Percentiles rank a stretch among this genome's conserved stretches.
Conservation (phyloP, 306 rosid species). For the Quercus parvula region DNA sequence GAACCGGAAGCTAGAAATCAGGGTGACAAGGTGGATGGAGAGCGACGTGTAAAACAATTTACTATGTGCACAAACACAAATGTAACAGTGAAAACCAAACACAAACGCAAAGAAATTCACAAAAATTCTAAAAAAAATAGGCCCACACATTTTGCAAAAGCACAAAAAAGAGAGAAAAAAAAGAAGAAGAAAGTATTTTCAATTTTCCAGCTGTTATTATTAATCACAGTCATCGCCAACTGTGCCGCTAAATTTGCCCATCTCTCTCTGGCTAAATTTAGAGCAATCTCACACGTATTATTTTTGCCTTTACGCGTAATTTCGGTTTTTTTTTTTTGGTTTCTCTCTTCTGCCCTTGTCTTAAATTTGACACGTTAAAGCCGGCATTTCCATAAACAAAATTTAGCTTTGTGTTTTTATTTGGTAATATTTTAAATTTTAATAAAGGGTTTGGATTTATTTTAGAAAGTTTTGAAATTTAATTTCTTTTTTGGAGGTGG, state of each 20-base stretch:
- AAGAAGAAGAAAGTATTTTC: too few species aligned
- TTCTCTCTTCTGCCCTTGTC: neutral
- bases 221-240: conserved; percentile 27
- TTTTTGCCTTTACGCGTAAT: conserved; percentile 25
- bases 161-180: neutral
- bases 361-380: neutral
- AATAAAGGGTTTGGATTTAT: neutral
- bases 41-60: conserved; percentile 43
- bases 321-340: neutral
- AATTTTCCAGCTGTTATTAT: neutral
- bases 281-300: conserved; percentile 3
- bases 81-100: conserved; percentile 8
- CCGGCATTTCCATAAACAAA: neutral
- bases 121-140: neutral
- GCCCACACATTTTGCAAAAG: neutral
- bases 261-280: conserved; percentile 21
- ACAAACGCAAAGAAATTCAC: neutral
- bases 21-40: conserved; percentile 15
- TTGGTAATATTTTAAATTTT: neutral
- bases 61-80: conserved; percentile 18
- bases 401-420: neutral
- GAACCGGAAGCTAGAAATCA: conserved; percentile 33
- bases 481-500: too few species aligned
- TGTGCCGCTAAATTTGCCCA: conserved; percentile 32
- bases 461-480: neutral